These are phyloP conservation scores for Candida maltosa DNA, from an alignment of 805 yeast genomes.

Conservation along the genomic window DNA sequence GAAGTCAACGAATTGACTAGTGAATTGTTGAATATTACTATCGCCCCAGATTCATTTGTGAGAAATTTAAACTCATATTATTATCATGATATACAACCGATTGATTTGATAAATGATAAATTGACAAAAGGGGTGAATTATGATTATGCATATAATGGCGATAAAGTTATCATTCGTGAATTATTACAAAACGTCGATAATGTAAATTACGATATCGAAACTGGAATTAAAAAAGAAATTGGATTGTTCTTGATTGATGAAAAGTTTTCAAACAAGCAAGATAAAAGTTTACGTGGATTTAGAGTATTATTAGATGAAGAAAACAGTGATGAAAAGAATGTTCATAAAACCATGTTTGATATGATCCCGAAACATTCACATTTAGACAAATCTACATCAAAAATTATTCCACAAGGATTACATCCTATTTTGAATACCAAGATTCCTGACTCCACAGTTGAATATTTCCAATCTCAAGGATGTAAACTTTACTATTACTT, in stretches of 20 bases:
- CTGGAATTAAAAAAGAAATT: constrained; percentile 23
- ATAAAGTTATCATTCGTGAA: constrained; percentile 4
- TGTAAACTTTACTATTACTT: constrained; percentile 34
- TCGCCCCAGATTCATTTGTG: constrained; percentile 21
- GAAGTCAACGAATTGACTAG: constrained; percentile 15
- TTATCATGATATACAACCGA: constrained; percentile 14
- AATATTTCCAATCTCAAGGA: constrained; percentile 8
- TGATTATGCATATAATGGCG: constrained; percentile 3
- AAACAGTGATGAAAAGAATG: constrained; percentile 13
- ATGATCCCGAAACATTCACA: constrained; percentile 33
- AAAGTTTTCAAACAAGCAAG: constrained; percentile 24
- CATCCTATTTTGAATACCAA: constrained; percentile 31
- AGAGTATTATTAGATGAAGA: constrained; percentile 24
- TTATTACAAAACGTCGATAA: not conserved
- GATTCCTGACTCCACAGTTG: constrained; percentile 20
- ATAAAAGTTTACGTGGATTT: constrained; percentile 33
- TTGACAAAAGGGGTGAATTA: no score
- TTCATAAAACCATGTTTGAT: constrained; percentile 38
- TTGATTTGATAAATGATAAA: no score
- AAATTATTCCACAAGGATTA: constrained; percentile 23
- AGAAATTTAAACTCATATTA: constrained; percentile 26
- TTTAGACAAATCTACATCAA: not conserved
- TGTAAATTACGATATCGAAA: not conserved
- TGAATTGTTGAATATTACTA: constrained; percentile 16
- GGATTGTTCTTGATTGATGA: constrained; percentile 34